Evolutionary conservation across 75 land plant species (phyloP).

Genomic region (Pinus taeda): DNA sequence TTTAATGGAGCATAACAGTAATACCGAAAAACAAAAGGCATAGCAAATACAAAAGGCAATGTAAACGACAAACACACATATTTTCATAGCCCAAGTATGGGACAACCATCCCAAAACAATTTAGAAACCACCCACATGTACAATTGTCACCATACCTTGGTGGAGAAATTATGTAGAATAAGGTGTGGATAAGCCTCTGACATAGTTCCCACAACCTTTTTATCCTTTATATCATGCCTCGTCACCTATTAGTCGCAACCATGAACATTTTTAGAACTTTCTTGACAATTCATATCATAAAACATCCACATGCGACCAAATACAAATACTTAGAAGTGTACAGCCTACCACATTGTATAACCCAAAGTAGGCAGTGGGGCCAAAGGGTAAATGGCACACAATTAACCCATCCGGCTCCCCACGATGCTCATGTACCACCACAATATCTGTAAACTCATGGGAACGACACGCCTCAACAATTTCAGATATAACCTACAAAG

Average conservation of each 20-base stretch:
- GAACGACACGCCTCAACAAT: constrained; percentile 82
- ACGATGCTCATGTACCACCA: constrained; percentile 96
- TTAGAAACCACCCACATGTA: neutral
- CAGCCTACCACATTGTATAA: constrained; percentile 90
- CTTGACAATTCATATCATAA: neutral
- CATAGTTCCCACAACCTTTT: constrained; percentile 85
- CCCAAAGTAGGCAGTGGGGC: constrained; percentile 97
- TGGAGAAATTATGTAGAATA: constrained; percentile 78
- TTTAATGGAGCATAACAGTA: neutral
- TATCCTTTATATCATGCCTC: constrained; percentile 98
- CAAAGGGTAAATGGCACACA: constrained; percentile 93
- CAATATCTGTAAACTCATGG: constrained; percentile 93
- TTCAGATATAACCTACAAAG: constrained; percentile 83
- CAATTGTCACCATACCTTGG: constrained; percentile 48
- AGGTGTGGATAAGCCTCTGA: constrained; percentile 95
- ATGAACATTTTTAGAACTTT: constrained; percentile 4
- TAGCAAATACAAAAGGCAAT: neutral
- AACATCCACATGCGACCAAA: neutral
- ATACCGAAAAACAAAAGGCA: neutral
- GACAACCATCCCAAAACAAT: constrained; percentile 3
- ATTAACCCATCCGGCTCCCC: constrained; percentile 97
- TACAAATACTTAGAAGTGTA: neutral
- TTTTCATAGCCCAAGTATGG: neutral
- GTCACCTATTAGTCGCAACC: constrained; percentile 57
- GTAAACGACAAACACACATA: neutral